Conservation (phyloP, 805 yeast species). For the Wickerhamomyces rabaulensis region DNA sequence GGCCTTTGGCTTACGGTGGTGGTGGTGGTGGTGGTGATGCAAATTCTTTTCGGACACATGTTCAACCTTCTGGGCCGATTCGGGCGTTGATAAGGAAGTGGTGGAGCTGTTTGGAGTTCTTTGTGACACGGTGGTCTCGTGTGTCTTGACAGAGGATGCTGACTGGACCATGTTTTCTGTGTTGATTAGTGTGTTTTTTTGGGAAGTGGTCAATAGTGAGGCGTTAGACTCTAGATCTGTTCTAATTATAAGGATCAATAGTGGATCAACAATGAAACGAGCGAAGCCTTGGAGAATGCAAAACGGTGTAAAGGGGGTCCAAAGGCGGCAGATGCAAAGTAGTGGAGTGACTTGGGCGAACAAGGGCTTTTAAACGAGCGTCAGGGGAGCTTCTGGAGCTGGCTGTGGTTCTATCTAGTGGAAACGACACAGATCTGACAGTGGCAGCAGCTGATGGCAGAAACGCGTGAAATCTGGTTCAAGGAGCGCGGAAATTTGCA, state of each 20-base stretch:
- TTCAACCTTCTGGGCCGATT: neutral
- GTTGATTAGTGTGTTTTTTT: neutral
- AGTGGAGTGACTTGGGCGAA: neutral
- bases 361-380: neutral
- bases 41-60: no score
- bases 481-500: neutral
- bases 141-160: neutral
- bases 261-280: neutral
- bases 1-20: neutral
- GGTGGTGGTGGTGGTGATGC: neutral
- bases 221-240: no score
- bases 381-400: neutral
- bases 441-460: neutral
- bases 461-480: neutral
- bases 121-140: neutral
- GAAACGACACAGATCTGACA: neutral
- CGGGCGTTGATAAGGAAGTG: constrained; percentile 4
- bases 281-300: no score
- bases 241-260: neutral
- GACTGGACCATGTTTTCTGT: neutral
- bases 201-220: no score
- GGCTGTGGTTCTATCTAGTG: neutral
- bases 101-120: neutral
- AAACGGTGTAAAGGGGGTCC: no score
- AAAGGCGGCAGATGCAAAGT: neutral